Evolutionary conservation across 768 basidiomycete species (phyloP).

Genomic region (Mycena maculata): DNA sequence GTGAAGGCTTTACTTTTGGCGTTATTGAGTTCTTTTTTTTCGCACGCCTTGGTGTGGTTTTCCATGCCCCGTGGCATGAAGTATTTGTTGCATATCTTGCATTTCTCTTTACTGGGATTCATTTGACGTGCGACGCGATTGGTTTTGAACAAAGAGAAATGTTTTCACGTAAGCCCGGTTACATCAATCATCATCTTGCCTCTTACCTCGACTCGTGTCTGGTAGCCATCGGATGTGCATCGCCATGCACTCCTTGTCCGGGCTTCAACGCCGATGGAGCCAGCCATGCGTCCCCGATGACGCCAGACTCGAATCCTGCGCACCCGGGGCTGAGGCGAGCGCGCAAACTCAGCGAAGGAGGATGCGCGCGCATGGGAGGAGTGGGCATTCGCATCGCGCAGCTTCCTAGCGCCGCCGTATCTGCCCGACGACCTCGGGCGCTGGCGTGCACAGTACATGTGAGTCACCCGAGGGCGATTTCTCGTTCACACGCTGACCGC

Average conservation of each 20-base stretch:
- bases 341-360: slow-evolving; percentile 39
- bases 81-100: too few species aligned
- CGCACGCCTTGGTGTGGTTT: background rate
- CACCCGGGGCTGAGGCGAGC: slow-evolving; percentile 17
- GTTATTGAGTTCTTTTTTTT: background rate
- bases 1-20: background rate
- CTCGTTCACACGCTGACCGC: slow-evolving; percentile 9
- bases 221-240: too few species aligned
- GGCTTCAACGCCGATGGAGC: background rate
- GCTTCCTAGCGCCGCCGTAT: slow-evolving; percentile 84
- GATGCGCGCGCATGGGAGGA: slow-evolving; percentile 72
- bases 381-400: slow-evolving; percentile 70
- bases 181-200: too few species aligned
- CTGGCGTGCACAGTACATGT: slow-evolving; percentile 88
- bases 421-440: slow-evolving; percentile 89
- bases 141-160: too few species aligned
- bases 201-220: too few species aligned
- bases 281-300: slow-evolving; percentile 21
- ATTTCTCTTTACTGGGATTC: too few species aligned
- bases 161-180: too few species aligned
- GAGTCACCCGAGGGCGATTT: slow-evolving; percentile 43
- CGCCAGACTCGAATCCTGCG: slow-evolving; percentile 31
- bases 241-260: too few species aligned
- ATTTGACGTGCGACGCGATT: too few species aligned
- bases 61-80: too few species aligned